Percentiles rank a stretch among this genome's conserved stretches.
Evolutionary conservation across 805 yeast genomes (phyloP).

Genomic region (Metschnikowia dekortorum): DNA sequence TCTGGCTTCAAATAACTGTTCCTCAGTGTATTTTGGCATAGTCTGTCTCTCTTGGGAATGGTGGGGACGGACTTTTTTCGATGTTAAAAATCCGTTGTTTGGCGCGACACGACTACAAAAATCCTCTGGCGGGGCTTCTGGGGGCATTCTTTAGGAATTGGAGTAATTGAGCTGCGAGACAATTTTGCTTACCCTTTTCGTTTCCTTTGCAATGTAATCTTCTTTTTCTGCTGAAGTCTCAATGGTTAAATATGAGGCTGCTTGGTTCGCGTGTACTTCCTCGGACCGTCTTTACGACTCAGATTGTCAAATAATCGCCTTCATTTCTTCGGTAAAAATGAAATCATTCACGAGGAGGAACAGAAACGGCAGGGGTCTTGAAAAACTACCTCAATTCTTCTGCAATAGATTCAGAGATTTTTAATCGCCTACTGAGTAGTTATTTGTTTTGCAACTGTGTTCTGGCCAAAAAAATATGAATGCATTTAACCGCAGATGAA

Average conservation of each 20-base stretch:
- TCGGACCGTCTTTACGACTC: neutral
- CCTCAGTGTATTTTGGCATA: conserved; percentile 65
- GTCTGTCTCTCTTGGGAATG: neutral
- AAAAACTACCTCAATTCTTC: too few species aligned
- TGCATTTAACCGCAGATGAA: too few species aligned
- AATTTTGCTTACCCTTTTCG: too few species aligned
- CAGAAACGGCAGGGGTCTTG: too few species aligned
- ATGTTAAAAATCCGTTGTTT: conserved; percentile 6
- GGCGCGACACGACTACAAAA: conserved; percentile 12
- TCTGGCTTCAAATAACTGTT: conserved; percentile 57
- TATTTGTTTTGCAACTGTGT: too few species aligned
- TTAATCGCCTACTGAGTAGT: too few species aligned
- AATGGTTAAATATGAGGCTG: neutral
- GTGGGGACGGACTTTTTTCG: conserved; percentile 2
- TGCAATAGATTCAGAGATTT: too few species aligned
- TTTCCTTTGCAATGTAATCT: neutral
- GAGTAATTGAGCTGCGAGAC: neutral
- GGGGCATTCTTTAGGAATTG: neutral
- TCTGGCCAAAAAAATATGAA: too few species aligned
- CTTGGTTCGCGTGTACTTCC: neutral
- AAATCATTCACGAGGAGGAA: too few species aligned
- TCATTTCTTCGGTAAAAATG: neutral
- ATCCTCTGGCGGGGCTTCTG: neutral
- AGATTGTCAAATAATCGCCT: neutral
- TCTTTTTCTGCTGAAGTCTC: neutral